Evolutionary conservation across 2,329 filamentous ascomycete genomes (phyloP).

Genomic region (Calonectria pauciramosa): DNA sequence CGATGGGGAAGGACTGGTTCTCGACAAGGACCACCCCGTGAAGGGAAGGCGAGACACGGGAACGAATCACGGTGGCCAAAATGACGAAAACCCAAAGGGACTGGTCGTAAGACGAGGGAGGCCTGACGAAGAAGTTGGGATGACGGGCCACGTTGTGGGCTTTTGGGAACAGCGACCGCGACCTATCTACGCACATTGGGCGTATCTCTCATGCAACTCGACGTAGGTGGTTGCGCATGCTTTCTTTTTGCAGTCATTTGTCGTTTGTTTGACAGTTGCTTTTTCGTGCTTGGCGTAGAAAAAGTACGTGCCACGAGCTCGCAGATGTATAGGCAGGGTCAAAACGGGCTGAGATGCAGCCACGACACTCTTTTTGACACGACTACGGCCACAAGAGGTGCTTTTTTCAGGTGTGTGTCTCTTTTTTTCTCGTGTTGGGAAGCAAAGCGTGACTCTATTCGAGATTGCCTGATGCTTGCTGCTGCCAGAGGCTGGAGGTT

Average conservation of each 20-base stretch:
- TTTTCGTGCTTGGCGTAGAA: slow-evolving; percentile 2
- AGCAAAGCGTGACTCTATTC: not conserved
- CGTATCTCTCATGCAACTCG: not conserved
- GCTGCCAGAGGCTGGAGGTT: not conserved
- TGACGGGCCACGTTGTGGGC: slow-evolving; percentile 14
- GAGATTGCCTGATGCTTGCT: not conserved
- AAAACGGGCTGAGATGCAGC: slow-evolving; percentile 25
- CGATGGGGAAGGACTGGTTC: slow-evolving; percentile 9
- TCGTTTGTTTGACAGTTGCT: not conserved
- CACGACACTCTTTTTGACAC: slow-evolving; percentile 24
- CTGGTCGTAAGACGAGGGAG: not conserved
- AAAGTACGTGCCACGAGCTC: slow-evolving; percentile 28
- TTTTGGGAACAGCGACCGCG: not conserved
- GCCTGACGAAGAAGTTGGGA: slow-evolving; percentile 16
- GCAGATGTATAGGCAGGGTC: slow-evolving; percentile 21
- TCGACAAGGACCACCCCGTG: not conserved
- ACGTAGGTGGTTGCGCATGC: slow-evolving; percentile 14
- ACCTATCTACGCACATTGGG: slow-evolving; percentile 7
- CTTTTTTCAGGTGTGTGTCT: not conserved
- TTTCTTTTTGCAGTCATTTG: slow-evolving; percentile 5
- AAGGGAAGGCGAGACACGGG: not conserved
- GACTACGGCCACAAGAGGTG: slow-evolving; percentile 16
- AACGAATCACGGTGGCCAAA: not conserved
- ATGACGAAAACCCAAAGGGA: not conserved
- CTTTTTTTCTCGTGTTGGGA: not conserved